phyloP scores from a whole-genome alignment of 163 green algal species.

The Trebouxia gelatinosa region DNA sequence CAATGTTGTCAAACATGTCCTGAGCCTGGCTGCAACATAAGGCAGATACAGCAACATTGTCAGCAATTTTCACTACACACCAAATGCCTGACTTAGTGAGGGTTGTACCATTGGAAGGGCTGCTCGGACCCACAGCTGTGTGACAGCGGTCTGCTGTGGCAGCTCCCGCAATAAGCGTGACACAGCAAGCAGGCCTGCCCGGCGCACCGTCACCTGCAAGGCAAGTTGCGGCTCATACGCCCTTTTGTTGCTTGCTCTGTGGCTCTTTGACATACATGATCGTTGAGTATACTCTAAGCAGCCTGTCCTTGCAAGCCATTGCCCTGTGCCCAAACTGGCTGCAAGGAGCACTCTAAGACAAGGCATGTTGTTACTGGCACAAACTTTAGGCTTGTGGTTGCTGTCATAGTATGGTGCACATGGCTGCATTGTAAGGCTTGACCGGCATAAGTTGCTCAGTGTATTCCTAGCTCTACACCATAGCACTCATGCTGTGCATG shows the following conservation, averaged over 20 bases:
- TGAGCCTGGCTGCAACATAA: too few relatives aligned
- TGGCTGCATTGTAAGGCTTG: too few relatives aligned
- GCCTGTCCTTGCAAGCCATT: background rate
- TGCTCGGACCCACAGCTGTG: conserved; percentile 56
- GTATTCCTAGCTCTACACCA: too few relatives aligned
- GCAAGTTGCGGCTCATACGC: too few relatives aligned
- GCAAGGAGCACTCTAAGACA: background rate
- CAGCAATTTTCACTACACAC: background rate
- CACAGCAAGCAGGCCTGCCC: conserved; percentile 56
- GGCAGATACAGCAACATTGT: background rate
- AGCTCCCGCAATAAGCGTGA: conserved; percentile 54
- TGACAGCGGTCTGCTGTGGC: conserved; percentile 36
- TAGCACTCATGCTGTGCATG: too few relatives aligned
- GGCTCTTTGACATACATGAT: background rate
- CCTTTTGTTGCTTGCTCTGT: too few relatives aligned
- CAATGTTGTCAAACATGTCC: background rate
- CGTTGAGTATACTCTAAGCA: background rate
- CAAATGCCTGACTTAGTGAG: background rate
- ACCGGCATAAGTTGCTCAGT: too few relatives aligned
- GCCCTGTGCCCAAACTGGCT: background rate
- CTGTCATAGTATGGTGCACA: too few relatives aligned
- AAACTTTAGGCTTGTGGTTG: background rate
- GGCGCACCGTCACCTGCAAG: conserved; percentile 72
- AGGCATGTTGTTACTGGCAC: background rate
- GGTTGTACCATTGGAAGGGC: conserved; percentile 50